Base-by-base conservation (phyloP, 352 stramenopile genomes). In the Thraustotheca clavata region DNA sequence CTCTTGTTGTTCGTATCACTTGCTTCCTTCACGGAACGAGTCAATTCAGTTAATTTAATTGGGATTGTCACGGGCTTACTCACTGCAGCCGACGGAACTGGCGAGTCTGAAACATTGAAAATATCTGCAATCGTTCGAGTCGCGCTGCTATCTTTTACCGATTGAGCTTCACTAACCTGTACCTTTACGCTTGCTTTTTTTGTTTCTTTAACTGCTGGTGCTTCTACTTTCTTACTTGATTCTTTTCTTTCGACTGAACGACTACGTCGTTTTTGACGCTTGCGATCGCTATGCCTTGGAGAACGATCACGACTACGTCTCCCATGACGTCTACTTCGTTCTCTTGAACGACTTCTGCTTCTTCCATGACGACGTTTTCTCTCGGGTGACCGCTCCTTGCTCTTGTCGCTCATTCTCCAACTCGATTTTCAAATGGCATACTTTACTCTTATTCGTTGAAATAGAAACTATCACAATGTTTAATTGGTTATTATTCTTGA, bases 61-160 rank as follows among this genome's bases (percentile, higher is more conserved):
- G 43, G 43, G 43, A 52, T 52, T 31, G 43, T 52, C 2, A 52
- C 43, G 43, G 43, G 11, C 43, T 52, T 52, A 52, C 43, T 52
- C 43, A 31, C n/a, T 26, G 43, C 43, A 52, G 34, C 43, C 43
- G 34, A 24, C 9, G n/a, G n/a, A n/a, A 24, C 11, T 31, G 43
- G n/a, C 43, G 43, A 52, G 43, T 52, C 9, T 31, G 43, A 52
- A 9, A 52, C 43, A 31, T 18, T 52, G 43, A 52, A 52, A 11
- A 52, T 52, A 31, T 52, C 43, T 24, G 43, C 43, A 18, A 52
- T 52, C 11, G 43, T 35, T 9, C 43, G 43, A 24, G n/a, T 24
- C n/a, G 39, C 39, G 2, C n/a, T 2, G 24, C 24, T 18, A 9
- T 52, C 43, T 18, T 52, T 52, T 24, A 24, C 43, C 43, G n/a